A percentile compares a stretch with the other conserved stretches of the same genome.
Conservation (phyloP, 352 stramenopile species). For the Phytopythium kandeliae region DNA sequence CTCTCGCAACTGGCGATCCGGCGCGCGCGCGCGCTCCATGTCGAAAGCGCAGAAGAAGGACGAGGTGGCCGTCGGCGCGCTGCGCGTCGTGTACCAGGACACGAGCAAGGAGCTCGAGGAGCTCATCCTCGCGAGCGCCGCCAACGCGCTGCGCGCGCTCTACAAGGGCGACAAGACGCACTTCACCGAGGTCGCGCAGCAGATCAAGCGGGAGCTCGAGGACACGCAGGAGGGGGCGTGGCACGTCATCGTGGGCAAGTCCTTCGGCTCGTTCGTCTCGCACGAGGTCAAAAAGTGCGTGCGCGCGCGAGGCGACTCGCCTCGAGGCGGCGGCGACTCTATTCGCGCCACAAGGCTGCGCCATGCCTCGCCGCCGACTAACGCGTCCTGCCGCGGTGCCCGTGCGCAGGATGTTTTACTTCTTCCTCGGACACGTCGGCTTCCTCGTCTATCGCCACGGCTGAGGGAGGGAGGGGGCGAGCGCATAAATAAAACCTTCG, state of each 20-base stretch:
- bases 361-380: background rate
- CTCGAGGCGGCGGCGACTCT: background rate
- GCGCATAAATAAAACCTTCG: too few relatives aligned
- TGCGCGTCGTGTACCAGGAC: slow-evolving; percentile 71
- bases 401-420: slow-evolving; percentile 68
- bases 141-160: slow-evolving; percentile 71
- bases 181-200: slow-evolving; percentile 74
- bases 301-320: background rate
- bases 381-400: slow-evolving; percentile 4
- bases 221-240: slow-evolving; percentile 61
- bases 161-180: slow-evolving; percentile 86
- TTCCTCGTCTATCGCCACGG: slow-evolving; percentile 76
- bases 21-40: slow-evolving; percentile 18
- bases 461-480: slow-evolving; percentile 12
- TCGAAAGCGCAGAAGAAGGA: slow-evolving; percentile 81
- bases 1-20: too few relatives aligned
- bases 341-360: background rate
- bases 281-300: slow-evolving; percentile 81
- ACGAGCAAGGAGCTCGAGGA: slow-evolving; percentile 66
- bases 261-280: slow-evolving; percentile 80
- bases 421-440: slow-evolving; percentile 75
- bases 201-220: slow-evolving; percentile 77
- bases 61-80: slow-evolving; percentile 54
- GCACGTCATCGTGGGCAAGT: slow-evolving; percentile 85
- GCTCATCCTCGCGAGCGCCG: slow-evolving; percentile 60